A percentile compares a stretch with the other conserved stretches of the same genome.
phyloP scores from a whole-genome alignment of 371 early-diverging fungal species.

The Batkoa obscura region DNA sequence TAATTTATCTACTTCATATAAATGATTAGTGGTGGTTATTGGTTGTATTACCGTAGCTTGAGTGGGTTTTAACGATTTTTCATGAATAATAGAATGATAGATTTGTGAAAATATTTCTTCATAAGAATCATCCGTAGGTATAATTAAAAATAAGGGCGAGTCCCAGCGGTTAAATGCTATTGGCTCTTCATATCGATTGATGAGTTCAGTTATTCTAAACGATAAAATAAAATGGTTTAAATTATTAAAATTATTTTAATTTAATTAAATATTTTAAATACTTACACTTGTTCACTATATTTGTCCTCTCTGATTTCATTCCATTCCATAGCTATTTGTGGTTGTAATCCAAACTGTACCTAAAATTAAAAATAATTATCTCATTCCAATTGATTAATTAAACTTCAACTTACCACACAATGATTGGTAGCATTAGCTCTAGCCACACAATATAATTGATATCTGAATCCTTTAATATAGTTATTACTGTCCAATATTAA shows the following conservation, averaged over 20 bases:
- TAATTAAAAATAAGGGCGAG: slow-evolving; percentile 71
- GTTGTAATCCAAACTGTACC: slow-evolving; percentile 51
- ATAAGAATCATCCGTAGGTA: slow-evolving; percentile 45
- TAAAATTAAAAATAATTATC: slow-evolving; percentile 7
- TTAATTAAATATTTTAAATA: slow-evolving; percentile 1
- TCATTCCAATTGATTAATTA: not conserved
- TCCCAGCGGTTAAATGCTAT: slow-evolving; percentile 83
- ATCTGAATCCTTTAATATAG: slow-evolving; percentile 94
- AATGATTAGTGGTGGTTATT: slow-evolving; percentile 69
- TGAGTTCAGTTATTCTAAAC: slow-evolving; percentile 56
- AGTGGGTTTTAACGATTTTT: slow-evolving; percentile 65
- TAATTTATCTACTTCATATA: slow-evolving; percentile 70
- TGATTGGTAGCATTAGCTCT: slow-evolving; percentile 74
- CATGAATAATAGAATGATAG: slow-evolving; percentile 55
- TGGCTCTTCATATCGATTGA: slow-evolving; percentile 90
- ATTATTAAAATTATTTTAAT: not conserved
- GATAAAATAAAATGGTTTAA: not conserved
- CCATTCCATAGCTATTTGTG: slow-evolving; percentile 39
- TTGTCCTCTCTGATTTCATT: slow-evolving; percentile 25
- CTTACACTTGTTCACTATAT: slow-evolving; percentile 30
- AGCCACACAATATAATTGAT: slow-evolving; percentile 86
- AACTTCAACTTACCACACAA: slow-evolving; percentile 38
- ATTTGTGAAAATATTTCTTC: slow-evolving; percentile 25
- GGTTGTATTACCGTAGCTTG: slow-evolving; percentile 72
- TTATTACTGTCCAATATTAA: slow-evolving; percentile 87